Evolutionary conservation across 73 alveolate species (phyloP).

Genomic region (Uronychia setigera): DNA sequence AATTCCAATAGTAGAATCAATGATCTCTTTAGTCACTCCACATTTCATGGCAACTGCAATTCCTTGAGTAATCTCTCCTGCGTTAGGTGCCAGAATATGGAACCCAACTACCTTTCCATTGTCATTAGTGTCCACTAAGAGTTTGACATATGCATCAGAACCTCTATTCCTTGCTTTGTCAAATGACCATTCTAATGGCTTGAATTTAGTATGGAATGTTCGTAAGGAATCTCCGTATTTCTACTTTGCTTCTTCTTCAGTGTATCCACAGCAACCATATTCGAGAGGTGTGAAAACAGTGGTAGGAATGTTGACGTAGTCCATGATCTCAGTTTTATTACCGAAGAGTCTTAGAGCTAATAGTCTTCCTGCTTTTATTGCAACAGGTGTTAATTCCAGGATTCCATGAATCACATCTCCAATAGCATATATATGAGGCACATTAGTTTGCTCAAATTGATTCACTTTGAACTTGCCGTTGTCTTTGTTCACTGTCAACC

Average conservation of each 20-base stretch:
- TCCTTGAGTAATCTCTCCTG: constrained; percentile 99
- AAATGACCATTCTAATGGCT: constrained; percentile 96
- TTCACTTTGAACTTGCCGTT: constrained; percentile 84
- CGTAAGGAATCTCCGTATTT: constrained; percentile 81
- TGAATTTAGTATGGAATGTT: constrained; percentile 90
- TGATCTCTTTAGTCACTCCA: constrained; percentile 92
- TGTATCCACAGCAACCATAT: constrained; percentile 93
- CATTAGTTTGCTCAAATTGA: constrained; percentile 88
- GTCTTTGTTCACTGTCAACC: constrained; percentile 78
- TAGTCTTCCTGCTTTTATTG: constrained; percentile 96
- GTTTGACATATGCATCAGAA: constrained; percentile 79
- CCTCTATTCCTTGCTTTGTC: constrained; percentile 78
- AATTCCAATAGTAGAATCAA: constrained; percentile 95
- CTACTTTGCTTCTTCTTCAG: constrained; percentile 93
- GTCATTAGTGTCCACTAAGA: constrained; percentile 76
- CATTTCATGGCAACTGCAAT: constrained; percentile 97
- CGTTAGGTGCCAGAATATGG: constrained; percentile 97
- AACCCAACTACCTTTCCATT: constrained; percentile 93
- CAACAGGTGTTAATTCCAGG: constrained; percentile 99
- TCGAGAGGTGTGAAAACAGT: constrained; percentile 99
- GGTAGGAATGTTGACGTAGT: constrained; percentile 96
- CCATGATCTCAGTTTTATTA: constrained; percentile 83
- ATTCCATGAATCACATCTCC: constrained; percentile 97
- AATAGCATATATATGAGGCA: constrained; percentile 93
- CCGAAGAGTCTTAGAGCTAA: constrained; percentile 93